These are phyloP conservation scores for Spergularia azorica DNA, from an alignment of 179 eudicot genomes.

Conservation along the genomic window DNA sequence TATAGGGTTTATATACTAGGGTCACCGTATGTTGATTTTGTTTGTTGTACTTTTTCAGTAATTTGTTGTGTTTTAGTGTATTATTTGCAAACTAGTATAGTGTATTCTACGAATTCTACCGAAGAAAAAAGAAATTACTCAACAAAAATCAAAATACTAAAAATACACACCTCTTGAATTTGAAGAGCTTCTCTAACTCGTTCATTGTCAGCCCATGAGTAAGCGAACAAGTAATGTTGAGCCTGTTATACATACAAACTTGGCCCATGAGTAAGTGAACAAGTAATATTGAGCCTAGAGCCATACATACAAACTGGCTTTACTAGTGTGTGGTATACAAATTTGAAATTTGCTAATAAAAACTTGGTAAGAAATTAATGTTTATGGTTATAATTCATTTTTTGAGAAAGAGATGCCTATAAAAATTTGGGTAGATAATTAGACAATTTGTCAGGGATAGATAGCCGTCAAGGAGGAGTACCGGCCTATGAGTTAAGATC, in stretches of 20 bases:
- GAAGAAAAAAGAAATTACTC: background rate
- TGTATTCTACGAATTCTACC: no score
- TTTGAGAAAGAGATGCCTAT: background rate
- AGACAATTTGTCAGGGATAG: background rate
- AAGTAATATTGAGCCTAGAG: constrained; percentile 16
- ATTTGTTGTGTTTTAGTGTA: no score
- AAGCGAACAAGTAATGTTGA: background rate
- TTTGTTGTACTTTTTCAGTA: no score
- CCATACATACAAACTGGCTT: background rate
- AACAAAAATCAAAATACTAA: background rate
- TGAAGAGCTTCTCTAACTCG: constrained; percentile 21
- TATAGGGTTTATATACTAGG: no score
- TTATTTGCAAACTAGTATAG: no score
- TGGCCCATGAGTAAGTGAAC: constrained; percentile 9
- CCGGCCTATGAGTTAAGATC: no score
- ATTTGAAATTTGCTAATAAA: no score
- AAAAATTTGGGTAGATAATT: no score
- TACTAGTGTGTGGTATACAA: no score
- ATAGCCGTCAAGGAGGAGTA: no score
- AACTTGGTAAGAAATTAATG: no score
- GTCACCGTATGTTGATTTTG: no score
- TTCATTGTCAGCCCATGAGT: constrained; percentile 15
- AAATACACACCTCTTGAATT: background rate
- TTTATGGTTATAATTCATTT: background rate
- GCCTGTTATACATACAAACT: background rate